phyloP scores from a whole-genome alignment of 371 early-diverging fungal species.

The Mucor indicus region DNA sequence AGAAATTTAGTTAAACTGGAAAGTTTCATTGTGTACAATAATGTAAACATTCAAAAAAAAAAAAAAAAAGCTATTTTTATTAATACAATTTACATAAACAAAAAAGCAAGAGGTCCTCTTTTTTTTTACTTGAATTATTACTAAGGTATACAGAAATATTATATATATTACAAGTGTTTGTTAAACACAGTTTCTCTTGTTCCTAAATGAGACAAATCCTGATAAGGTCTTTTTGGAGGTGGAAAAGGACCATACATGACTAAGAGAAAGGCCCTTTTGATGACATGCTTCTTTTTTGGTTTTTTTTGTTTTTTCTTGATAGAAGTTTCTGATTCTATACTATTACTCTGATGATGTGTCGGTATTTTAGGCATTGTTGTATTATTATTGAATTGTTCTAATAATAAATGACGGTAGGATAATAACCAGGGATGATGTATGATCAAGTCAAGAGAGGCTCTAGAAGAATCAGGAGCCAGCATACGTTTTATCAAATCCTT shows the following conservation, averaged over 20 bases:
- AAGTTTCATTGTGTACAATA: too few species aligned
- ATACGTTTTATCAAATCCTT: conserved; percentile 40
- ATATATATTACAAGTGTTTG: too few species aligned
- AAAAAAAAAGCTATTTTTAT: too few species aligned
- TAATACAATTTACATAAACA: too few species aligned
- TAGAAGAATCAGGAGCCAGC: conserved; percentile 33
- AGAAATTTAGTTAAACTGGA: too few species aligned
- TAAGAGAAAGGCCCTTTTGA: conserved; percentile 3
- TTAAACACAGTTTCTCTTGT: too few species aligned
- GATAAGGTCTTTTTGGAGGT: background rate
- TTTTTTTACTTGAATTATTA: too few species aligned
- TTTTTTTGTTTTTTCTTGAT: background rate
- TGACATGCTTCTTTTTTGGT: background rate
- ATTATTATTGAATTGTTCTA: background rate
- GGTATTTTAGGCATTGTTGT: background rate
- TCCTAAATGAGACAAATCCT: background rate
- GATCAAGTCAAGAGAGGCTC: conserved; percentile 42
- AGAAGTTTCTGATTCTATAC: background rate
- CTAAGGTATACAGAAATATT: too few species aligned
- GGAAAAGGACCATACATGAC: conserved; percentile 21
- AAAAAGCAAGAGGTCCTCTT: too few species aligned
- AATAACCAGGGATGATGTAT: conserved; percentile 43
- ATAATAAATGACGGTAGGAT: conserved; percentile 13
- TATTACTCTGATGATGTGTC: background rate
- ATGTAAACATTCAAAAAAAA: too few species aligned